These are phyloP conservation scores for Chaetomium sp. DNA, from an alignment of 2,329 filamentous ascomycete genomes.

Conservation along the genomic window DNA sequence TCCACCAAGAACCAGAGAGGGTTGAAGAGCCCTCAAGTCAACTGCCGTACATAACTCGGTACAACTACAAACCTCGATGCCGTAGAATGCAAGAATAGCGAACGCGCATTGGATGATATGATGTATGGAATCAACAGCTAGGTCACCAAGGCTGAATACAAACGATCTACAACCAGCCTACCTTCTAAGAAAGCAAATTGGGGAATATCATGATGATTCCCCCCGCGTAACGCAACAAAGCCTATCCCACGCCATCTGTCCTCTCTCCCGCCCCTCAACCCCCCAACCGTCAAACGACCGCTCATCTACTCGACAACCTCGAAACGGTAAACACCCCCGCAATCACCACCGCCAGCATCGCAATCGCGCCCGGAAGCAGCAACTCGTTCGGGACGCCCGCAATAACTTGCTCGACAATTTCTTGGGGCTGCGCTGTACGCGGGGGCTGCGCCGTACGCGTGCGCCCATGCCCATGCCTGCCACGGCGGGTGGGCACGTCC, in stretches of 20 bases:
- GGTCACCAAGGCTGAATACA: constrained; percentile 29
- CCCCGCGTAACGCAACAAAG: constrained; percentile 5
- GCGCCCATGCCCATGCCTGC: constrained; percentile 44
- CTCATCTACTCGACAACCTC: constrained; percentile 60
- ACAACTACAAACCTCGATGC: too few species aligned
- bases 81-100: background rate
- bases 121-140: constrained; percentile 28
- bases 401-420: constrained; percentile 69
- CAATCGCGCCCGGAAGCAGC: constrained; percentile 88
- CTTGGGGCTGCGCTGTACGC: constrained; percentile 30
- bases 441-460: constrained; percentile 34
- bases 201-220: background rate
- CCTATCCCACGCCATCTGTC: background rate
- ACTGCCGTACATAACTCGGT: too few species aligned
- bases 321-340: constrained; percentile 89
- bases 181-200: background rate
- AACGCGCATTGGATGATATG: constrained; percentile 25
- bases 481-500: constrained; percentile 50
- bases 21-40: background rate
- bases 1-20: background rate
- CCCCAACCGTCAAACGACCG: background rate
- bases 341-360: constrained; percentile 92
- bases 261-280: background rate
- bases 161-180: constrained; percentile 27
- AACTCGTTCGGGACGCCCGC: constrained; percentile 92